A percentile compares a stretch with the other conserved stretches of the same genome.
These are phyloP conservation scores for Phytophthora quininea DNA, from an alignment of 352 stramenopile genomes.

Conservation along the genomic window DNA sequence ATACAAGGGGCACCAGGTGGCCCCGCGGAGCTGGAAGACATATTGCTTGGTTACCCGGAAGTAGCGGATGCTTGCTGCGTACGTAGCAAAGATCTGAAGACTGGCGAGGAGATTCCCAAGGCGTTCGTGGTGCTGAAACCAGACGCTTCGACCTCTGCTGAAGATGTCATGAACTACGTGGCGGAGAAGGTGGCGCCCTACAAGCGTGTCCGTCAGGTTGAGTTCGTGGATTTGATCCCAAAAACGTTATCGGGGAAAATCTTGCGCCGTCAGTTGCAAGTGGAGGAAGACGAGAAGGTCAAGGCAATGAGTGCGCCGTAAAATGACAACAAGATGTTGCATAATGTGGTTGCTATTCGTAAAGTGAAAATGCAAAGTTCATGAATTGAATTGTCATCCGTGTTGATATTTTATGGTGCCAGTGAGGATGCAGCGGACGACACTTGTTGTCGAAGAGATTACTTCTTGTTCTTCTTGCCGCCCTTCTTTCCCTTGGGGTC, in stretches of 20 bases:
- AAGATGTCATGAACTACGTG: constrained; percentile 85
- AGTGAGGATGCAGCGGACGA: background rate
- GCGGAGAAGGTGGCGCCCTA: constrained; percentile 75
- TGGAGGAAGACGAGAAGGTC: constrained; percentile 33
- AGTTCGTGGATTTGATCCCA: constrained; percentile 89
- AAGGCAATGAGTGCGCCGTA: constrained; percentile 14
- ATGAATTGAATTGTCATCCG: background rate
- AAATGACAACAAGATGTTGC: constrained; percentile 4
- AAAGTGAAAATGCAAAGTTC: background rate
- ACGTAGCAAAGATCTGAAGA: constrained; percentile 59
- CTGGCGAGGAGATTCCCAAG: constrained; percentile 88
- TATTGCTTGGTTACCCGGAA: constrained; percentile 75
- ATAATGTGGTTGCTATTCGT: constrained; percentile 1
- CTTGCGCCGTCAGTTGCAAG: constrained; percentile 81
- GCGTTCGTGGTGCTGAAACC: constrained; percentile 89
- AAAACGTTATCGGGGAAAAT: constrained; percentile 93
- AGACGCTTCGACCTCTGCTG: constrained; percentile 39
- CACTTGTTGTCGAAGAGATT: background rate
- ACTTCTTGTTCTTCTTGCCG: constrained; percentile 33
- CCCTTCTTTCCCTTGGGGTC: constrained; percentile 14
- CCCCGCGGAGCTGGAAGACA: constrained; percentile 92
- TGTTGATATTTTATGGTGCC: constrained; percentile 3
- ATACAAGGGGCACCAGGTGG: constrained; percentile 92
- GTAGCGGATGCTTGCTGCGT: constrained; percentile 82
- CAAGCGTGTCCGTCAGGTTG: constrained; percentile 87